Conservation (phyloP, 2,329 filamentous ascomycete genomes). For the Pseudocercospora pini-densiflorae region DNA sequence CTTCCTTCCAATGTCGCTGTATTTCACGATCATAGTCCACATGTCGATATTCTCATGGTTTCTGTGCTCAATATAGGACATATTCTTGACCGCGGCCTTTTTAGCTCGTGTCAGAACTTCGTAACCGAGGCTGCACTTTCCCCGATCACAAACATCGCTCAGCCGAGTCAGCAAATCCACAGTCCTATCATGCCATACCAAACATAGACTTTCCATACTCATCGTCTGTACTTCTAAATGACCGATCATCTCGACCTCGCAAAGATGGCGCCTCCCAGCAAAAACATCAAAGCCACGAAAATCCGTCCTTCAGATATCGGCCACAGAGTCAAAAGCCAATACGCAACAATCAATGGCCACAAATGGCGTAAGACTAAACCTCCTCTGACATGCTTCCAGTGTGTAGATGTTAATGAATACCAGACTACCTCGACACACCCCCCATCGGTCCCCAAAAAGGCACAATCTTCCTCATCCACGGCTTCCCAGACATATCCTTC, state of each 20-base stretch:
- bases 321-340: conserved; percentile 34
- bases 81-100: neutral
- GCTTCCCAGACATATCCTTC: conserved; percentile 81
- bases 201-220: neutral
- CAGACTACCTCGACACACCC: conserved; percentile 18
- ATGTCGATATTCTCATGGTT: neutral
- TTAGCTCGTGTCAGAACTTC: neutral
- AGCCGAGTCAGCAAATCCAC: neutral
- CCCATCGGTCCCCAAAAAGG: conserved; percentile 45
- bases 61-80: neutral
- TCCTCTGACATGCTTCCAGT: too few species aligned
- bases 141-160: neutral
- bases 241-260: neutral
- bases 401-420: too few species aligned
- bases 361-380: conserved; percentile 65
- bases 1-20: neutral
- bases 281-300: conserved; percentile 11
- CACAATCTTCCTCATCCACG: conserved; percentile 68
- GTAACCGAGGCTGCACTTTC: neutral
- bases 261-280: neutral
- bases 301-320: conserved; percentile 20
- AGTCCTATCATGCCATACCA: neutral
- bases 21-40: neutral
- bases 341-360: conserved; percentile 67
- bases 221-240: neutral